Evolutionary conservation across 1,284 basidiomycete species (phyloP).

Genomic region (Cystobasidium pallidum): DNA sequence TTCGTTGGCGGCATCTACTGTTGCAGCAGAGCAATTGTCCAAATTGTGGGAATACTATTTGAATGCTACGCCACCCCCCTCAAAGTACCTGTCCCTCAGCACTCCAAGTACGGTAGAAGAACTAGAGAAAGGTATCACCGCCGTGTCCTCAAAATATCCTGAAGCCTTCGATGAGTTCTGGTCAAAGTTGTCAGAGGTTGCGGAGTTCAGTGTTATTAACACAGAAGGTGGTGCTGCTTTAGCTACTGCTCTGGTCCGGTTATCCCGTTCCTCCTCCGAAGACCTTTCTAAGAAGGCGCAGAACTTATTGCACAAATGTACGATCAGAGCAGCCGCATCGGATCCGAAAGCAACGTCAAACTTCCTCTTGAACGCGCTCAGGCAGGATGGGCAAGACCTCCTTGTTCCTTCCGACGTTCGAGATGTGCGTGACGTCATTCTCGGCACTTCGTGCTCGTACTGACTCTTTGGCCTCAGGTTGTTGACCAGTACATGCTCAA

Average conservation of each 20-base stretch:
- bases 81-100: conserved; percentile 7
- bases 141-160: neutral
- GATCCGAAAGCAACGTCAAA: neutral
- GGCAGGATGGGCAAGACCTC: conserved; percentile 7
- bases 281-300: neutral
- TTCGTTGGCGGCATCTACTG: neutral
- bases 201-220: neutral
- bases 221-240: neutral
- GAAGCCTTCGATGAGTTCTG: neutral
- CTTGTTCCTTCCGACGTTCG: neutral
- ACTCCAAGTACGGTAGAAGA: neutral
- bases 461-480: neutral
- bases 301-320: neutral
- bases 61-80: neutral
- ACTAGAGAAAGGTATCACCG: conserved; percentile 8
- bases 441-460: neutral
- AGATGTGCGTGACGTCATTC: neutral
- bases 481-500: conserved; percentile 28
- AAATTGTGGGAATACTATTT: conserved; percentile 12
- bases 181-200: neutral
- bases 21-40: conserved; percentile 1
- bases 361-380: conserved; percentile 8
- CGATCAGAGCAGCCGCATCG: neutral
- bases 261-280: neutral
- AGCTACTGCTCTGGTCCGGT: neutral